Base-by-base conservation (phyloP, 2,329 filamentous ascomycete species). In the Alternaria triticimaculans region DNA sequence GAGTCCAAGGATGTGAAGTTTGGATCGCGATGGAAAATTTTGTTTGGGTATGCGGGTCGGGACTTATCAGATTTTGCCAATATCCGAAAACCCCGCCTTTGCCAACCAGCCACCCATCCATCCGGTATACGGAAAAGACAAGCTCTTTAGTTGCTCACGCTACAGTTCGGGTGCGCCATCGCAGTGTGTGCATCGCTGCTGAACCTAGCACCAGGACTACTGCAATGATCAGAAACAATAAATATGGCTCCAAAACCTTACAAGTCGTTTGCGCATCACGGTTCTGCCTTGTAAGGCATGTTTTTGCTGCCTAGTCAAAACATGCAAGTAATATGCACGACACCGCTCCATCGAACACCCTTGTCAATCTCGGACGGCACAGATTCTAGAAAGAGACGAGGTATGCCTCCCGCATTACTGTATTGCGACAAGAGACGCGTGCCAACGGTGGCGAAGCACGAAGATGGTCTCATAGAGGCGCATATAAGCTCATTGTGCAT, bases 241-340 rank as follows among this genome's bases (percentile, higher is more conserved):
- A 1, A 41, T n/a, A 1, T 41, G 23, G 57, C 23, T 21, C 28
- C 37, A 28, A 45, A 7, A 30, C 20, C 26, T 37, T 28, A n/a
- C 18, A 33, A 30, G 20, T 9, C 41, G 5, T 53, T 7, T 20
- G 14, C 20, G 21, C 25, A 20, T 28, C 26, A 15, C n/a, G 11
- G 30, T 49, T 56, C 23, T 60, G 51, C 53, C 30, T 56, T 10
- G 54, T 53, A 28, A 58, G 15, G n/a, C 45, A 53, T 58, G 55
- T 28, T 46, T 58, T 21, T 20, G 37, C 43, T 54, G 55, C 41
- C 23, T 48, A 46, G 12, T 46, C 20, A 21, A 14, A 33, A 20
- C n/a, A 23, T 54, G 48, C 23, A 41, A 33, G 28, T 41, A 44
- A 48, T 54, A 11, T 54, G 57, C 49, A 54, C 37, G 49, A 30